These are phyloP conservation scores for Populus tremula DNA, from an alignment of 345 rosid species.

Conservation along the genomic window DNA sequence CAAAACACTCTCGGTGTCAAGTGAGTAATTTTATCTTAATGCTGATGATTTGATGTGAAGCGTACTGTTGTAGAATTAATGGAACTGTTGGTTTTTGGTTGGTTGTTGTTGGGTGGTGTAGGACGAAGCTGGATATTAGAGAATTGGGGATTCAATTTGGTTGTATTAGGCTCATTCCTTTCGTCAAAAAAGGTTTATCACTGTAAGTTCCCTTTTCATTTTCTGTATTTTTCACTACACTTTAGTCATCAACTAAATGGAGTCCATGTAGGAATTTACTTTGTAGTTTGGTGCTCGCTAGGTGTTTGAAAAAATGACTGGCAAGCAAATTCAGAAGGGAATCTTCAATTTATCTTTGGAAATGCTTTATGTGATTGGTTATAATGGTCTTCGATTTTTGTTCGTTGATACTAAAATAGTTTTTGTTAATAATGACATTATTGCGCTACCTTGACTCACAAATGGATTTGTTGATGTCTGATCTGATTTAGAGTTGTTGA, in stretches of 20 bases:
- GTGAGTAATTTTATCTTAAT: conserved; percentile 35
- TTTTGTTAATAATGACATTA: no score
- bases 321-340: no score
- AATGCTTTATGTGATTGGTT: no score
- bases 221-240: background rate
- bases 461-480: background rate
- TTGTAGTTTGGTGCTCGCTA: conserved; percentile 5
- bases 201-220: conserved; percentile 42
- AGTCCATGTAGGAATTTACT: background rate
- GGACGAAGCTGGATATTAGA: conserved; percentile 66
- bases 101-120: conserved; percentile 16
- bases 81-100: background rate
- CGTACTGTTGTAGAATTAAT: background rate
- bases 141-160: conserved; percentile 88
- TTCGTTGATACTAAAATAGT: no score
- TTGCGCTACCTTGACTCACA: no score
- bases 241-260: background rate
- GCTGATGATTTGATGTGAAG: background rate
- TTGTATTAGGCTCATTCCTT: conserved; percentile 79
- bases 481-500: background rate
- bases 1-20: conserved; percentile 79
- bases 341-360: no score
- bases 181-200: conserved; percentile 62
- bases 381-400: no score
- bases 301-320: conserved; percentile 43